Evolutionary conservation across 176 grass and related monocot genomes (phyloP).

Genomic region (Typha latifolia): DNA sequence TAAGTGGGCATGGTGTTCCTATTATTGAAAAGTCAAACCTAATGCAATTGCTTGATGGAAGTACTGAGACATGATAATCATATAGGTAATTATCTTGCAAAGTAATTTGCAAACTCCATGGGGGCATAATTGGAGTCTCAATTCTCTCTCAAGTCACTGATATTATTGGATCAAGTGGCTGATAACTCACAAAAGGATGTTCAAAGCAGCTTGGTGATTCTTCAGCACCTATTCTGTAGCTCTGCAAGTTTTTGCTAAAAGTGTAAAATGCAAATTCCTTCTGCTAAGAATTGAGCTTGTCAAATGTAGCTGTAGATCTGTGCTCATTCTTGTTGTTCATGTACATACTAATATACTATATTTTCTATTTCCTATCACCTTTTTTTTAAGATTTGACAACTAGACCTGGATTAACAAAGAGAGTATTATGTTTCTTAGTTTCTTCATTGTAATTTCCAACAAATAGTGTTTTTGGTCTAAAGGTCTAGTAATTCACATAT

Average conservation of each 20-base stretch:
- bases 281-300: neutral
- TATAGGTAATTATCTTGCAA: neutral
- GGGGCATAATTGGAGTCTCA: neutral
- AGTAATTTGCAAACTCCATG: neutral
- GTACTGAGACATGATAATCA: conserved; percentile 21
- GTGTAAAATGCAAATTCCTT: neutral
- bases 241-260: neutral
- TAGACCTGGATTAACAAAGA: neutral
- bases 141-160: neutral
- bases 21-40: conserved; percentile 50
- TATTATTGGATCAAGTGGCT: neutral
- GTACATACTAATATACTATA: neutral
- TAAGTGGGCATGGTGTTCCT: conserved; percentile 34
- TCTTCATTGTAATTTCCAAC: too few relatives aligned
- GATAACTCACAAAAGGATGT: neutral
- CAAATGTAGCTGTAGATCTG: neutral
- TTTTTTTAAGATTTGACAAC: neutral
- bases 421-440: neutral
- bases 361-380: neutral
- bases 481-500: neutral
- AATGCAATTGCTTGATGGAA: conserved; percentile 61
- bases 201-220: neutral
- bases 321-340: neutral
- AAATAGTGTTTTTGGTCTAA: too few relatives aligned
- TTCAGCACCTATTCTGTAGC: too few relatives aligned